Base-by-base conservation (phyloP, 805 yeast species). In the Priceomyces haplophilus region DNA sequence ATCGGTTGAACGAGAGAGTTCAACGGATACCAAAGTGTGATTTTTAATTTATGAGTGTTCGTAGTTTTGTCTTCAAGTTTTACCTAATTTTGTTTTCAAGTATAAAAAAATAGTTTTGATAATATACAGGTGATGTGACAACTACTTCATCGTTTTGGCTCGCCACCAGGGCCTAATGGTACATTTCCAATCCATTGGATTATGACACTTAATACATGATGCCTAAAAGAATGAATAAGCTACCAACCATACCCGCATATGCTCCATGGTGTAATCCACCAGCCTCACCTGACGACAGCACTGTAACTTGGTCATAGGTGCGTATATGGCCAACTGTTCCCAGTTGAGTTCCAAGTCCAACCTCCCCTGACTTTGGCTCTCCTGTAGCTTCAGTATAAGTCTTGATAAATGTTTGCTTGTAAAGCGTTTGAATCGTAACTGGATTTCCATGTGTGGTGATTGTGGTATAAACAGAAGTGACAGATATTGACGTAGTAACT, bases 401-500 rank as follows among this genome's bases (percentile, higher is more conserved):
- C 6, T 48, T 33, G 54, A 52, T 52, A 40, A 67, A 66, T 3
- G 53, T 34, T 47, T 67, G 72, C 11, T 37, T 19, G 46, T 46
- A 67, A 12, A 45, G 34, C 2, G 64, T 48, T 29, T 51, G 46
- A 15, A 60, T 50, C 24, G 62, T 64, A 4, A 58, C 49, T 7
- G 54, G 40, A 12, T 43, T 54, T 2, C 75, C 74, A 27, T 56
- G 48, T 3, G 54, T 47, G 7, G 73, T 69, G 20, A 56, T 40
- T 11, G 75, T 70, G 21, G 61, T 53, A 58, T 62, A 69, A 4
- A 61, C 64, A 12, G 62, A 56, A 32, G 75, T 69, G 39, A n/a
- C 43, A 13, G 31, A 30, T 11, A 30, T 19, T 4, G 45, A 16
- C 30, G 38, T 31, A 16, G 27, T 7, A 20, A 12, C 8, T 21